These are phyloP conservation scores for Aspergillus niger DNA, from an alignment of 2,329 filamentous ascomycete species.

Conservation along the genomic window DNA sequence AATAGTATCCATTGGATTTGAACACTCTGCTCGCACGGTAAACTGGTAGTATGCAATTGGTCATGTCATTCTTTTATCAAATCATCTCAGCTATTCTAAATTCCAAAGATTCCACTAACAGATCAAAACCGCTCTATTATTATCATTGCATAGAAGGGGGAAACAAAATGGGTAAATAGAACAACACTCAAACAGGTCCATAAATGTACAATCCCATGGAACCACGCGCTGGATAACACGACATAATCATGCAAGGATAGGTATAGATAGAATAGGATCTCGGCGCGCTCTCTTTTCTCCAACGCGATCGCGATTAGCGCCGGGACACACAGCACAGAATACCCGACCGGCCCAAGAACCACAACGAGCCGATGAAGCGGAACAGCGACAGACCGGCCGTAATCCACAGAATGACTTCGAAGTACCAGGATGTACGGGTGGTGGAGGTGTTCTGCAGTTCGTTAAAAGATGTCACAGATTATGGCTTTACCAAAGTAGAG, in stretches of 20 bases:
- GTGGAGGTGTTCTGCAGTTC: conserved; percentile 63
- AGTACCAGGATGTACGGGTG: conserved; percentile 80
- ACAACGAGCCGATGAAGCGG: conserved; percentile 87
- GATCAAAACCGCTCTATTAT: conserved; percentile 9
- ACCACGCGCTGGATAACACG: conserved; percentile 8
- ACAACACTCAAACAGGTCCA: neutral
- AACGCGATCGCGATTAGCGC: conserved; percentile 51
- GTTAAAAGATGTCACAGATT: neutral
- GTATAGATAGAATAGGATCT: neutral
- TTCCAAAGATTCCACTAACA: neutral
- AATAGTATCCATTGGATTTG: too few relatives aligned
- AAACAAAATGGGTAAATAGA: neutral
- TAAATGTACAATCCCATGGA: conserved; percentile 3
- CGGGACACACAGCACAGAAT: conserved; percentile 95
- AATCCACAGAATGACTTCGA: conserved; percentile 86
- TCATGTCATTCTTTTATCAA: conserved; percentile 2
- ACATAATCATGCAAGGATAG: neutral
- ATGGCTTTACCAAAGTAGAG: neutral
- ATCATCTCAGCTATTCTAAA: neutral
- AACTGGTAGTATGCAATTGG: neutral
- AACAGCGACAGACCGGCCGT: conserved; percentile 81
- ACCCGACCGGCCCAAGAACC: conserved; percentile 94
- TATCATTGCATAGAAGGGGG: conserved; percentile 5
- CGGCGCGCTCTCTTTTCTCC: too few relatives aligned
- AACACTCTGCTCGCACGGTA: too few relatives aligned